These are phyloP conservation scores for Epichloe sylvatica DNA, from an alignment of 2,329 filamentous ascomycete genomes.

Conservation along the genomic window DNA sequence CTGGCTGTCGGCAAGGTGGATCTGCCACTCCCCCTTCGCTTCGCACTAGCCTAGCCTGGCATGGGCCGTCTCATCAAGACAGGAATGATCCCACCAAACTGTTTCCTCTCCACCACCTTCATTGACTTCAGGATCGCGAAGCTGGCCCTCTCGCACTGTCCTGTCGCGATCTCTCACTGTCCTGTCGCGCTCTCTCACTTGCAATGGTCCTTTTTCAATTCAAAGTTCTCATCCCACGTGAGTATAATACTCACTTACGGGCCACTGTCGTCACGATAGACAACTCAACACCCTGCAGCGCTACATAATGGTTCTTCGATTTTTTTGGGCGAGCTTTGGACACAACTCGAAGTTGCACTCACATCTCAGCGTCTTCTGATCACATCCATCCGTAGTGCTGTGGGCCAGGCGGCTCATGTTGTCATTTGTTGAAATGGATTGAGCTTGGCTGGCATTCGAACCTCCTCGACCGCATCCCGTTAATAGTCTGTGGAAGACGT, in stretches of 20 bases:
- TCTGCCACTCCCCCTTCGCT: neutral
- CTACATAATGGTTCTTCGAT: no score
- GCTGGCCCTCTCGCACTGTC: no score
- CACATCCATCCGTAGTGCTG: neutral
- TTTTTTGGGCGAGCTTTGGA: no score
- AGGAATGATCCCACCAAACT: neutral
- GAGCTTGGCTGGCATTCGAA: neutral
- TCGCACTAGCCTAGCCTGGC: neutral
- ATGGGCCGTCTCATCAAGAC: neutral
- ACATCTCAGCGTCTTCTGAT: neutral
- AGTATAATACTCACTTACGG: neutral
- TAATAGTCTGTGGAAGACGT: neutral
- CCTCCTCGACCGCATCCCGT: neutral
- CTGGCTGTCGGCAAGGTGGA: neutral
- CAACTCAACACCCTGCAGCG: neutral
- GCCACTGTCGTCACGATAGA: neutral
- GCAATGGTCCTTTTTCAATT: neutral
- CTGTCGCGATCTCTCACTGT: no score
- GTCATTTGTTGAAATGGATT: neutral
- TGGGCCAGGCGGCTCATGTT: neutral
- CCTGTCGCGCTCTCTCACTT: no score
- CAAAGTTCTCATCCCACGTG: neutral
- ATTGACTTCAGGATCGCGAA: neutral
- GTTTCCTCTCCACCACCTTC: neutral
- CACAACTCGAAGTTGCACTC: neutral